phyloP scores from a whole-genome alignment of 805 yeast species.

The Cyberlindnera mississippiensis region DNA sequence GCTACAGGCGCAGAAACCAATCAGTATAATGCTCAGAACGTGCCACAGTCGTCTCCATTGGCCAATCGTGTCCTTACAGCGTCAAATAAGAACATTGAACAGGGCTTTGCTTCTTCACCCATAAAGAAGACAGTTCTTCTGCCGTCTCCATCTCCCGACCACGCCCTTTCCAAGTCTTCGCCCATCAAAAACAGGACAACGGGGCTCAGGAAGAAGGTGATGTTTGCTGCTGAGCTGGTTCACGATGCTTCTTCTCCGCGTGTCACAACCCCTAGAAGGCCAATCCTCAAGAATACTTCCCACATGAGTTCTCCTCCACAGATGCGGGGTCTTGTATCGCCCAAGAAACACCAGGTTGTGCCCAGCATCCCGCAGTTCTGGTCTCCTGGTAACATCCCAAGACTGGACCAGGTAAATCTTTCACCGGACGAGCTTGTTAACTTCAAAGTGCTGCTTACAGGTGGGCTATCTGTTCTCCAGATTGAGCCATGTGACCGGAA shows the following conservation, averaged over 20 bases:
- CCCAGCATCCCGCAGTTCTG: conserved; percentile 17
- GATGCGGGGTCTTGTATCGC: conserved; percentile 7
- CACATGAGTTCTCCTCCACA: conserved; percentile 10
- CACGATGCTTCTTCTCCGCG: conserved; percentile 1
- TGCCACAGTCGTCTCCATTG: conserved; percentile 7
- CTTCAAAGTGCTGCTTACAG: conserved; percentile 19
- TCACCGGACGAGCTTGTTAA: conserved; percentile 9
- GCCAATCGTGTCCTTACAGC: neutral
- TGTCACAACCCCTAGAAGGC: conserved; percentile 20
- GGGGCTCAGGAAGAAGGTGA: conserved; percentile 15
- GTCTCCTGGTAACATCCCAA: conserved; percentile 26
- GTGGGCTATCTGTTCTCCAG: conserved; percentile 21
- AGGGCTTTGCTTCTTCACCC: conserved; percentile 18
- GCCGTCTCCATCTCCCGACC: conserved; percentile 27
- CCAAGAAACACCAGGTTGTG: neutral
- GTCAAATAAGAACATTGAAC: neutral
- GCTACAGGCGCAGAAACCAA: too few relatives aligned
- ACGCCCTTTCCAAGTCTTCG: conserved; percentile 19
- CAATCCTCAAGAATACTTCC: conserved; percentile 18
- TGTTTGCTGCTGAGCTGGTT: conserved; percentile 16
- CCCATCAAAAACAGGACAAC: conserved; percentile 13
- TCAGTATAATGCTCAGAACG: too few relatives aligned
- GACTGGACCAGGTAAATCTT: conserved; percentile 2
- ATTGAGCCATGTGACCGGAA: conserved; percentile 13
- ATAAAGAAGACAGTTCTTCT: conserved; percentile 11